A percentile compares a stretch with the other conserved stretches of the same genome.
phyloP scores from a whole-genome alignment of 192 early-diverging fungal genomes.

The Coemansia sp. region DNA sequence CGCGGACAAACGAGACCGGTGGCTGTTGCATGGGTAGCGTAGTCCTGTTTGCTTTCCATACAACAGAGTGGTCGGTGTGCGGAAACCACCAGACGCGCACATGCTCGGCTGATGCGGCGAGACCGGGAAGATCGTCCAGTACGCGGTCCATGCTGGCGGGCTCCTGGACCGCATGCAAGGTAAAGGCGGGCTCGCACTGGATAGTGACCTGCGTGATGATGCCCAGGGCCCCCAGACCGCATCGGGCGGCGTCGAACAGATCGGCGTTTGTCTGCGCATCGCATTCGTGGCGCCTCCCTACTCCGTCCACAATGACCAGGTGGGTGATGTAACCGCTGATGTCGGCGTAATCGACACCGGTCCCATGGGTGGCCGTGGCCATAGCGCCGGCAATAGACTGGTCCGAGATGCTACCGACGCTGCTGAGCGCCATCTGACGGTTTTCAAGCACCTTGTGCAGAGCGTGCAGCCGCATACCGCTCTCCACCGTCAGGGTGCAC shows the following conservation, averaged over 20 bases:
- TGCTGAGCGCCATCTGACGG: slow-evolving; percentile 63
- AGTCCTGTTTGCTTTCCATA: slow-evolving; percentile 69
- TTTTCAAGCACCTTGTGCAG: slow-evolving; percentile 60
- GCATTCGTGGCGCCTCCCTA: slow-evolving; percentile 56
- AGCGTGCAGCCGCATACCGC: slow-evolving; percentile 64
- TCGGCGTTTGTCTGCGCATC: slow-evolving; percentile 47
- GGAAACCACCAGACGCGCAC: slow-evolving; percentile 81
- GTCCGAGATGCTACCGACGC: slow-evolving; percentile 73
- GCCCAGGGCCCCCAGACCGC: slow-evolving; percentile 67
- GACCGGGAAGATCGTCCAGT: slow-evolving; percentile 51
- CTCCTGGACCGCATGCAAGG: slow-evolving; percentile 65
- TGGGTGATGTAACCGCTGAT: slow-evolving; percentile 58
- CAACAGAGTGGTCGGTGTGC: slow-evolving; percentile 66
- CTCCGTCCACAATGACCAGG: slow-evolving; percentile 64
- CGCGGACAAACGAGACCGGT: slow-evolving; percentile 23
- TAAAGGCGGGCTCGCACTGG: slow-evolving; percentile 65
- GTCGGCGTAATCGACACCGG: slow-evolving; percentile 63
- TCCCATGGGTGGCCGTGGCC: slow-evolving; percentile 72
- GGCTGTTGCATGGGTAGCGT: slow-evolving; percentile 23
- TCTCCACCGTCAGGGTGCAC: slow-evolving; percentile 61
- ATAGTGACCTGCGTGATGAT: slow-evolving; percentile 68
- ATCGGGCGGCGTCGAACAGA: slow-evolving; percentile 67
- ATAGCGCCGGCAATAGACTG: slow-evolving; percentile 72
- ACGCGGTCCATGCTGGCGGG: slow-evolving; percentile 61
- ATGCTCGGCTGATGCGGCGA: slow-evolving; percentile 68